Base-by-base conservation (phyloP, 305 asterid genomes). In the Fraxinus ornus region DNA sequence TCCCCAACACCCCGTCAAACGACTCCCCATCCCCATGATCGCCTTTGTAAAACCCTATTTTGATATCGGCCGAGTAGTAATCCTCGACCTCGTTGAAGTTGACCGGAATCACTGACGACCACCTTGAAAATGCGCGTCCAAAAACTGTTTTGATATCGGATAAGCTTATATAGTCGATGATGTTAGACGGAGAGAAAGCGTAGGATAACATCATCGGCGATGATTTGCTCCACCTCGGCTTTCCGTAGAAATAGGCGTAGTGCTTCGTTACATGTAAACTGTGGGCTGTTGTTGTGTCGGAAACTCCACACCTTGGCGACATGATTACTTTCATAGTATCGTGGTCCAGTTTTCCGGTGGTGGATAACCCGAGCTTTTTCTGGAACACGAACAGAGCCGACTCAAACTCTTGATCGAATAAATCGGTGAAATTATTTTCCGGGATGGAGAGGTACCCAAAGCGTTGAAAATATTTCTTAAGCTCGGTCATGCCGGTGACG, bases 1-100 rank as follows among this genome's bases (percentile, higher is more conserved):
- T 91, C 21, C 98, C 98, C 19, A 92, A 28, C 4, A 86, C 90
- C 41, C 97, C 97, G 74, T 95, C 99, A 74, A 95, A 95, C 78
- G 94, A 87, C 86, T 93, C 90, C 4, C 98, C 99, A 68, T 95
- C 98, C 1, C 99, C 98, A 83, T 95, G 99, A 80, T 91, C 93
- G 2, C 98, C 97, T 10, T 78, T 10, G 78, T 87, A 92, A 83
- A 94, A 93, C 41, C 98, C 98, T 21, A 95, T 93, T 83, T 77
- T 91, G 4, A 95, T 87, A 72, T 95, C 91, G 15, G 97, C 98
- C 0, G 15, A 0, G 0, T 37, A 5, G 75, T 91, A 90, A 7
- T 85, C 87, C 13, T 79, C 82, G 5, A 85, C 19, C 88, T 94
- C 98, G 81, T 88, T 86, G 89, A 95, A 95, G 79, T 90, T 91